Percentiles rank a stretch among this genome's conserved stretches.
Evolutionary conservation across 306 rosid genomes (phyloP).

Genomic region (Quercus rubra): DNA sequence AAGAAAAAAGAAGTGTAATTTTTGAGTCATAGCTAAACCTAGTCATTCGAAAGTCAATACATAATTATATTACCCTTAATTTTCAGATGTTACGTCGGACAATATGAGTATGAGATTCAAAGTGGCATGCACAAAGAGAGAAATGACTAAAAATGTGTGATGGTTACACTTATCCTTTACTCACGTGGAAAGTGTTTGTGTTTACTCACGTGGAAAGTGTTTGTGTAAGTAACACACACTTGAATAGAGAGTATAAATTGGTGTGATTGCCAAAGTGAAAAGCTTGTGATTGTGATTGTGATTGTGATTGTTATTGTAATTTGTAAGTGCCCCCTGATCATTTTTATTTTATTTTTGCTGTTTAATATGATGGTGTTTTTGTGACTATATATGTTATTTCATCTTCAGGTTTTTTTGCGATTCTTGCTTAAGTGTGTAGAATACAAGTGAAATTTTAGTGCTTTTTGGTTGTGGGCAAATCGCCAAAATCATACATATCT

Average conservation of each 20-base stretch:
- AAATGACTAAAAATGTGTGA: too few relatives aligned
- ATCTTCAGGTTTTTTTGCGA: not conserved
- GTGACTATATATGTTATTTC: not conserved
- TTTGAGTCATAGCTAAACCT: too few relatives aligned
- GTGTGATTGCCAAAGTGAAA: not conserved
- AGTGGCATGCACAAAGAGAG: too few relatives aligned
- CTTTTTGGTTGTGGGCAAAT: slow-evolving; percentile 84
- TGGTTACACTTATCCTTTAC: not conserved
- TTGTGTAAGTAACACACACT: not conserved
- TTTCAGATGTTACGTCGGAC: too few relatives aligned
- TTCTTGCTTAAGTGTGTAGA: slow-evolving; percentile 61
- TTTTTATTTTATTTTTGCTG: too few relatives aligned
- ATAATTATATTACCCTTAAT: too few relatives aligned
- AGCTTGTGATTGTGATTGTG: not conserved
- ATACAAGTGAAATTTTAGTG: slow-evolving; percentile 80
- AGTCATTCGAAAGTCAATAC: too few relatives aligned
- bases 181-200: not conserved
- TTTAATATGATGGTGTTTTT: not conserved
- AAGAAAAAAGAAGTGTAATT: too few relatives aligned
- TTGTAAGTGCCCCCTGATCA: not conserved
- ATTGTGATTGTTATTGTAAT: not conserved
- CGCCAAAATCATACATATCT: slow-evolving; percentile 84
- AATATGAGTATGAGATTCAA: too few relatives aligned
- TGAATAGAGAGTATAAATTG: not conserved
- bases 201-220: not conserved